Base-by-base conservation (phyloP, 2,329 filamentous ascomycete genomes). In the Calonectria honghensis region DNA sequence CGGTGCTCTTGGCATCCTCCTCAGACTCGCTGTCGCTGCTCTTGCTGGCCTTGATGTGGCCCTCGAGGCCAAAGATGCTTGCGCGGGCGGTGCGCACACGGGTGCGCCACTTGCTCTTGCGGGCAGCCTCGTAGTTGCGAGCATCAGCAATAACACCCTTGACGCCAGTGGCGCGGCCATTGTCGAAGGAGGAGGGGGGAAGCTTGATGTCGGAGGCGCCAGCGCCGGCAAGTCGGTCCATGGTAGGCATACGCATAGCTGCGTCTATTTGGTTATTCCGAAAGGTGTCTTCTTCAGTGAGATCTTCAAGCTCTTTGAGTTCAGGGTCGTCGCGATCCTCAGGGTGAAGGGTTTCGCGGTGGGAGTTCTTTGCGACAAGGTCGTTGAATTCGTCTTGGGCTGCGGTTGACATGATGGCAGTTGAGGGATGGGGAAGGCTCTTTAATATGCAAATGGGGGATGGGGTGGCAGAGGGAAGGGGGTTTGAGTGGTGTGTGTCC, bases 81-180 rank as follows among this genome's bases (percentile, higher is more conserved):
- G 87, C 86, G 71, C 91, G 88, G 39, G 89, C 90, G 54, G 87
- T 86, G 75, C 87, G 87, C 72, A 90, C 89, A 69, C 87, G 87
- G 81, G 85, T 88, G 79, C 87, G 87, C 87, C 89, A 91, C 76
- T 90, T 91, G 79, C 82, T 85, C 81, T 89, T 89, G 78, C 90
- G 89, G 16, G 94, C 93, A 80, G 91, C 89, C 85, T 95, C 93
- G 84, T 94, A 96, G 81, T 93, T 92, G 81, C 94, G 90, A 48
- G 95, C 95, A 83, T 97, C 95, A 79, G 94, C 94, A 81, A 97
- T 96, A 84, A 97, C 95, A 76, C 95, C 95, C 87, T 96, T 96
- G 79, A 96, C 94, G 61, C 95, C 95, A 3, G 94, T 96, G 79
- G 94, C 93, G 78, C 92, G 90, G 73, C 93, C 93, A 68, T 88